Percentiles rank a stretch among this genome's conserved stretches.
phyloP scores from a whole-genome alignment of 306 rosid genomes.

The Sophora flavescens region DNA sequence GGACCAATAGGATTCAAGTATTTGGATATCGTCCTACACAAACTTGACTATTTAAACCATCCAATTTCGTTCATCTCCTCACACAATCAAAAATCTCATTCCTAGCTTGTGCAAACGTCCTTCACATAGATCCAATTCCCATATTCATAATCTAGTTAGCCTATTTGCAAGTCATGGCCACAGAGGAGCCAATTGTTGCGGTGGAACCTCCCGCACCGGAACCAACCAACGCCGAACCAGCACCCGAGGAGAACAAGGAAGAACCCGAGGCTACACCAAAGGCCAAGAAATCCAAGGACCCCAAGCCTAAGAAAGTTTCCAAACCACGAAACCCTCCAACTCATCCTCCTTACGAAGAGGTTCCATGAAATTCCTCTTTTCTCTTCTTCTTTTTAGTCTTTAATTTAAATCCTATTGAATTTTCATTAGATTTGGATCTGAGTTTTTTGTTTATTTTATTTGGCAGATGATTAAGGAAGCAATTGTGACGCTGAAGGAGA shows the following conservation, averaged over 20 bases:
- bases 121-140: background rate
- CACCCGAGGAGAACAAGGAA: background rate
- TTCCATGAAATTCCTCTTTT: background rate
- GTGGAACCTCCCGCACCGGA: background rate
- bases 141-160: too few species aligned
- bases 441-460: slow-evolving; percentile 38
- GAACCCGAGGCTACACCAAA: slow-evolving; percentile 12
- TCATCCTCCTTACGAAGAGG: slow-evolving; percentile 91
- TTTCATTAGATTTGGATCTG: slow-evolving; percentile 16
- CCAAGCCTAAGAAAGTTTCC: slow-evolving; percentile 65
- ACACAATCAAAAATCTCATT: slow-evolving; percentile 52
- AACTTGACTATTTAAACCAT: slow-evolving; percentile 70
- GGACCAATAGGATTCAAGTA: slow-evolving; percentile 65
- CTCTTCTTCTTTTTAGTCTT: too few species aligned
- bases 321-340: slow-evolving; percentile 59
- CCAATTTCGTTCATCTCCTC: slow-evolving; percentile 51
- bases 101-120: too few species aligned
- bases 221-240: background rate
- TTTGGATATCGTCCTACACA: slow-evolving; percentile 48
- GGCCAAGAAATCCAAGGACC: slow-evolving; percentile 56
- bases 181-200: background rate
- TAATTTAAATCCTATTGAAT: too few species aligned
- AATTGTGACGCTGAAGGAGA: slow-evolving; percentile 72
- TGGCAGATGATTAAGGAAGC: slow-evolving; percentile 86
- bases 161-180: background rate